A percentile compares a stretch with the other conserved stretches of the same genome.
phyloP scores from a whole-genome alignment of 2,329 filamentous ascomycete genomes.

The Apiospora kogelbergensis region DNA sequence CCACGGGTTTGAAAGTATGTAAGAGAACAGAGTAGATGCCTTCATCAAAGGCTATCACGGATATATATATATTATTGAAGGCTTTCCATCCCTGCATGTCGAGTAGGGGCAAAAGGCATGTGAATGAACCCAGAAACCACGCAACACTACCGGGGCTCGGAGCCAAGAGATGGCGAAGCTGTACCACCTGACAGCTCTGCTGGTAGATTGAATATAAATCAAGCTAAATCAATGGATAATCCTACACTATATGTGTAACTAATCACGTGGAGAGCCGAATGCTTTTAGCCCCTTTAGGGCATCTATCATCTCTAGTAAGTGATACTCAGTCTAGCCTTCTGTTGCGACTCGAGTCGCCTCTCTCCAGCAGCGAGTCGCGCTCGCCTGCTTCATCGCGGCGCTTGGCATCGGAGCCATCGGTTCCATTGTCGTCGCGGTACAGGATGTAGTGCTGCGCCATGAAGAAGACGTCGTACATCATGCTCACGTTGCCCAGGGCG shows the following conservation, averaged over 20 bases:
- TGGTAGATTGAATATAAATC: not conserved
- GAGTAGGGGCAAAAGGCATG: not conserved
- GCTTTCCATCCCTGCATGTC: not conserved
- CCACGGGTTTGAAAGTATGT: too few relatives aligned
- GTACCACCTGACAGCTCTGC: not conserved
- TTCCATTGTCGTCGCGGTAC: conserved; percentile 46
- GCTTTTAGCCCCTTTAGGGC: not conserved
- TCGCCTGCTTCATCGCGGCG: conserved; percentile 31
- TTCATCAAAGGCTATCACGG: not conserved
- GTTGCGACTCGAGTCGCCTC: conserved; percentile 22
- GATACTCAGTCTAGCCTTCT: conserved; percentile 31
- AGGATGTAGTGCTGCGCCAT: conserved; percentile 85
- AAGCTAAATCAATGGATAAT: too few relatives aligned
- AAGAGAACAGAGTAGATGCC: too few relatives aligned
- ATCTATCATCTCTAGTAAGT: not conserved
- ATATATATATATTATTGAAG: not conserved
- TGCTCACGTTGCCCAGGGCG: conserved; percentile 78
- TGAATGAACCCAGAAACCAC: not conserved
- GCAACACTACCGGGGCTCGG: not conserved
- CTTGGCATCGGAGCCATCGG: not conserved
- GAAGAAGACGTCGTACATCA: conserved; percentile 85
- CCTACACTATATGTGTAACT: not conserved
- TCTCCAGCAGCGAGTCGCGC: conserved; percentile 36
- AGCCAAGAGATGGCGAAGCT: not conserved
- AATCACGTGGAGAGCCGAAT: not conserved